These are phyloP conservation scores for Suillus luteus DNA, from an alignment of 768 basidiomycete genomes.

Conservation along the genomic window DNA sequence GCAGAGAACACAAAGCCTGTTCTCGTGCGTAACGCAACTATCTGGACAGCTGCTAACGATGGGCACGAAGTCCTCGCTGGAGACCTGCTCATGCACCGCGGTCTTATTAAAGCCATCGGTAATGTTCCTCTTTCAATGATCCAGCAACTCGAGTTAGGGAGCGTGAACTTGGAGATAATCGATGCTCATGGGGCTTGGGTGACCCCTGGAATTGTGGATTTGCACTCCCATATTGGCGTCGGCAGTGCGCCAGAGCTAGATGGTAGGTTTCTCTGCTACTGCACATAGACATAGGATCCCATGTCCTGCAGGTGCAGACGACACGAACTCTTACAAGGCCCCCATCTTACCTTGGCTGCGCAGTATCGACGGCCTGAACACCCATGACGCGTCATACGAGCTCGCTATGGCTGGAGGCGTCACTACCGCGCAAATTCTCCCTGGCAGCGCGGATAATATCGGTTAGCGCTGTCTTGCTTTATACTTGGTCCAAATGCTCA, in stretches of 20 bases:
- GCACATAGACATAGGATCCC: constrained; percentile 17
- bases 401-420: constrained; percentile 48
- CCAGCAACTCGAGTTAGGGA: constrained; percentile 30
- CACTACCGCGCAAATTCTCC: constrained; percentile 48
- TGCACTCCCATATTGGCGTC: constrained; percentile 51
- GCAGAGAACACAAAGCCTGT: constrained; percentile 59
- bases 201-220: constrained; percentile 65
- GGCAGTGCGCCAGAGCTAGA: constrained; percentile 34
- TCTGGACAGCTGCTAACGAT: constrained; percentile 80
- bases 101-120: constrained; percentile 64
- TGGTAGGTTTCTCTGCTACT: constrained; percentile 22
- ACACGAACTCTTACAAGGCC: constrained; percentile 58
- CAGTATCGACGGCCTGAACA: constrained; percentile 47
- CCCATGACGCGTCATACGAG: constrained; percentile 43
- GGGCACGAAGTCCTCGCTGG: constrained; percentile 66
- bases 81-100: constrained; percentile 71
- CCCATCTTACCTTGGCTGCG: constrained; percentile 68
- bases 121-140: constrained; percentile 31
- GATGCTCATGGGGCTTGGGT: constrained; percentile 76
- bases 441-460: constrained; percentile 41
- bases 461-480: constrained; percentile 23
- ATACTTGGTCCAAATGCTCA: not conserved
- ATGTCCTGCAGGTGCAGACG: constrained; percentile 42
- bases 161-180: constrained; percentile 47
- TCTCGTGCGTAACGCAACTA: constrained; percentile 70